These are phyloP conservation scores for Aquilaria sinensis DNA, from an alignment of 345 rosid species.

Conservation along the genomic window DNA sequence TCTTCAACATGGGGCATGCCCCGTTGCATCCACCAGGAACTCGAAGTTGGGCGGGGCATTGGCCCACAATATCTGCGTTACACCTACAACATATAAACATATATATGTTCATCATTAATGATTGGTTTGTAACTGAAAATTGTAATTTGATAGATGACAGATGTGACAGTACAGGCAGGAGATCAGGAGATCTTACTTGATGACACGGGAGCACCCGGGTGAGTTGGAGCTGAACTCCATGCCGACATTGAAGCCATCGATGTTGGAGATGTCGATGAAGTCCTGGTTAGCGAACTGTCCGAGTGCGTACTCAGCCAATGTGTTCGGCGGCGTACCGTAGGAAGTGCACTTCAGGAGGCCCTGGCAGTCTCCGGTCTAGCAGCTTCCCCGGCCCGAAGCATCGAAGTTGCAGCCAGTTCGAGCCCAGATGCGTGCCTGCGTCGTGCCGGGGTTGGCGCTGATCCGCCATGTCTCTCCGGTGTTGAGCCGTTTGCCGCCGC, in stretches of 20 bases:
- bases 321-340: constrained; percentile 25
- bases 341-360: neutral
- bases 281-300: constrained; percentile 15
- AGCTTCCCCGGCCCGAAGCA: constrained; percentile 1
- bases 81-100: too few species aligned
- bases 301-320: constrained; percentile 24
- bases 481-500: constrained; percentile 19
- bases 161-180: neutral
- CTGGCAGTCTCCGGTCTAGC: neutral
- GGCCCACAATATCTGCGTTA: too few species aligned
- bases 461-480: constrained; percentile 4
- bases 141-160: too few species aligned
- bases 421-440: constrained; percentile 23
- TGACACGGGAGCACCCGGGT: too few species aligned
- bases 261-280: neutral
- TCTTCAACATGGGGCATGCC: too few species aligned
- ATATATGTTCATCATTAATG: too few species aligned
- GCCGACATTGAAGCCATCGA: constrained; percentile 24
- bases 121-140: too few species aligned
- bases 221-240: constrained; percentile 1
- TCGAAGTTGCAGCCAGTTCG: constrained; percentile 17
- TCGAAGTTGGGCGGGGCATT: too few species aligned
- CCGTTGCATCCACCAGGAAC: too few species aligned
- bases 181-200: too few species aligned
- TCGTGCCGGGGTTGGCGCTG: constrained; percentile 13